Evolutionary conservation across 331 rosid species (phyloP).

Genomic region (Acacia pycnantha): DNA sequence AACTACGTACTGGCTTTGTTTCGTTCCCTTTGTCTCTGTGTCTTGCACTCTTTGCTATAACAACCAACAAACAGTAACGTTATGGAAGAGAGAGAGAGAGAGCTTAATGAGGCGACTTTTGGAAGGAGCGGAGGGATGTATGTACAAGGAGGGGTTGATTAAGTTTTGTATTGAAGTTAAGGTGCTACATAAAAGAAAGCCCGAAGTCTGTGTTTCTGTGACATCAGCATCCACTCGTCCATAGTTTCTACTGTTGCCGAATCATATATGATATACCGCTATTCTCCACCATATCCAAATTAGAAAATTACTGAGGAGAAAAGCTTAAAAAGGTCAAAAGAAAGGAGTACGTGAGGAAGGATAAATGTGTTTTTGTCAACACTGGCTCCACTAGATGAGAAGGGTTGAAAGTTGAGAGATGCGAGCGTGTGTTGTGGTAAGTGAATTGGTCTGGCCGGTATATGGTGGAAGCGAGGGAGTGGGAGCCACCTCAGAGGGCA

Average conservation of each 20-base stretch:
- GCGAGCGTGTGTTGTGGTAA: background rate
- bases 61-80: background rate
- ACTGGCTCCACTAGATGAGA: background rate
- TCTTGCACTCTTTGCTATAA: background rate
- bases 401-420: slow-evolving; percentile 9
- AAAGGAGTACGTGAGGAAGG: background rate
- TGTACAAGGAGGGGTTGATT: background rate
- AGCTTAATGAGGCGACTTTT: background rate
- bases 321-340: background rate
- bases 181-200: background rate
- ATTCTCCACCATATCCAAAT: background rate
- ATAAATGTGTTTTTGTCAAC: background rate
- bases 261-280: background rate
- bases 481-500: slow-evolving; percentile 32
- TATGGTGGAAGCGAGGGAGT: slow-evolving; percentile 24
- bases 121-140: slow-evolving; percentile 36
- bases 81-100: background rate
- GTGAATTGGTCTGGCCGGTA: no score
- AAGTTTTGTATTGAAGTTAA: no score
- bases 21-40: background rate
- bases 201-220: slow-evolving; percentile 16
- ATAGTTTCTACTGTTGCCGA: background rate
- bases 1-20: background rate
- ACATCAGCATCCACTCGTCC: background rate
- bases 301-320: background rate